These are phyloP conservation scores for Goffeauzyma gilvescens DNA, from an alignment of 768 basidiomycete genomes.

Conservation along the genomic window DNA sequence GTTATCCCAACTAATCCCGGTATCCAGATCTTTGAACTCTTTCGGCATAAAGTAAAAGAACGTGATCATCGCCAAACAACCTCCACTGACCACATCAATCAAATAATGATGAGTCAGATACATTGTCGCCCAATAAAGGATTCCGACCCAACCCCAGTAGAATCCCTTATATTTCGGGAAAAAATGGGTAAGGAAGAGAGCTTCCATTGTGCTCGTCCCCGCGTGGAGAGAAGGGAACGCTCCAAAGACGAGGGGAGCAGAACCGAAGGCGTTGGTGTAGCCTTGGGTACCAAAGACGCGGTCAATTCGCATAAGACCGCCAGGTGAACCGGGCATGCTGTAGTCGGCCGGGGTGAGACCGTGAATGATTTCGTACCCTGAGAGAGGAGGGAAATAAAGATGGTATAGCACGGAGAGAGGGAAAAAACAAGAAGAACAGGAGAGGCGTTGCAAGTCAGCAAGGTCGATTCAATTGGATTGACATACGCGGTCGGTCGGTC, in stretches of 20 bases:
- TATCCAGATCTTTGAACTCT: constrained; percentile 44
- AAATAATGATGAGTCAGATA: constrained; percentile 97
- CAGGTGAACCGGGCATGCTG: constrained; percentile 74
- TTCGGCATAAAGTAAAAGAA: constrained; percentile 81
- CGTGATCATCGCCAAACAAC: constrained; percentile 64
- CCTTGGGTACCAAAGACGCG: constrained; percentile 54
- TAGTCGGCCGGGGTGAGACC: constrained; percentile 91
- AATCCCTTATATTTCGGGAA: constrained; percentile 52
- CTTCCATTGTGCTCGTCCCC: constrained; percentile 74
- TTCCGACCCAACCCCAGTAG: constrained; percentile 63
- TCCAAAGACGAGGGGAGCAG: constrained; percentile 84
- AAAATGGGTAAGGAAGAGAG: constrained; percentile 83
- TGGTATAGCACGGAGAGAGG: neutral
- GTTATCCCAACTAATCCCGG: constrained; percentile 12
- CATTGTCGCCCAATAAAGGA: constrained; percentile 97
- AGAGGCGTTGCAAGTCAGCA: constrained; percentile 21
- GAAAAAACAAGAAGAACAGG: neutral
- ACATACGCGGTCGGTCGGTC: no score
- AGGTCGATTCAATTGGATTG: no score
- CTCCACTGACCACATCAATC: constrained; percentile 88
- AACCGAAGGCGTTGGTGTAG: constrained; percentile 64
- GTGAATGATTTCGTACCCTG: constrained; percentile 89
- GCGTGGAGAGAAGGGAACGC: constrained; percentile 91
- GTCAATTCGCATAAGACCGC: constrained; percentile 83
- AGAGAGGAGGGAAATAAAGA: neutral